A percentile compares a stretch with the other conserved stretches of the same genome.
phyloP scores from a whole-genome alignment of 805 yeast species.

The Dipodascus geniculatus region DNA sequence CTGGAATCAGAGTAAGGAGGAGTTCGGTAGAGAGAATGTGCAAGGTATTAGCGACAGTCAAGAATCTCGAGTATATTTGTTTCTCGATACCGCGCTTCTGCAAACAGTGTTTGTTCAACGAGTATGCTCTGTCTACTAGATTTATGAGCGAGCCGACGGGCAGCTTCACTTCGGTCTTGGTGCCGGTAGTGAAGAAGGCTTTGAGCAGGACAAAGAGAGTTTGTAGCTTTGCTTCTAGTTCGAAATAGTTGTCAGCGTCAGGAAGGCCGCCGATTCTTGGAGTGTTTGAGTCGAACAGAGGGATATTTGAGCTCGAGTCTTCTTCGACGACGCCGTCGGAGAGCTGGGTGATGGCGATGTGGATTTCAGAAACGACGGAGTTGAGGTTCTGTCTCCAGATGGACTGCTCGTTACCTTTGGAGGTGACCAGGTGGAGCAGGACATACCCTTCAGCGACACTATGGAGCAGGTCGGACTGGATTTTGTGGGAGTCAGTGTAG shows the following conservation, averaged over 20 bases:
- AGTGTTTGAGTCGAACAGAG: constrained; percentile 33
- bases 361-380: constrained; percentile 23
- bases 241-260: constrained; percentile 19
- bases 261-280: constrained; percentile 11
- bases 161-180: constrained; percentile 43
- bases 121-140: constrained; percentile 41
- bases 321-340: constrained; percentile 6
- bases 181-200: constrained; percentile 38
- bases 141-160: constrained; percentile 51
- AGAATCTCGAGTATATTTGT: constrained; percentile 43
- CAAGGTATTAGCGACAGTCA: constrained; percentile 34
- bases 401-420: constrained; percentile 37
- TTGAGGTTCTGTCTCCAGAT: constrained; percentile 39
- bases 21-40: constrained; percentile 34
- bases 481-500: constrained; percentile 25
- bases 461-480: constrained; percentile 30
- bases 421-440: constrained; percentile 42
- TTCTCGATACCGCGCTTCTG: constrained; percentile 6
- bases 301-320: constrained; percentile 12
- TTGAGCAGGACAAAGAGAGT: constrained; percentile 25
- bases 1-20: constrained; percentile 33
- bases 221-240: neutral
- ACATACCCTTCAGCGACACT: constrained; percentile 41
- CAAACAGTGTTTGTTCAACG: constrained; percentile 42
- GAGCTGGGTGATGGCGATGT: constrained; percentile 6